Evolutionary conservation across 179 eudicot genomes (phyloP).

Genomic region (Pouteria campechiana): DNA sequence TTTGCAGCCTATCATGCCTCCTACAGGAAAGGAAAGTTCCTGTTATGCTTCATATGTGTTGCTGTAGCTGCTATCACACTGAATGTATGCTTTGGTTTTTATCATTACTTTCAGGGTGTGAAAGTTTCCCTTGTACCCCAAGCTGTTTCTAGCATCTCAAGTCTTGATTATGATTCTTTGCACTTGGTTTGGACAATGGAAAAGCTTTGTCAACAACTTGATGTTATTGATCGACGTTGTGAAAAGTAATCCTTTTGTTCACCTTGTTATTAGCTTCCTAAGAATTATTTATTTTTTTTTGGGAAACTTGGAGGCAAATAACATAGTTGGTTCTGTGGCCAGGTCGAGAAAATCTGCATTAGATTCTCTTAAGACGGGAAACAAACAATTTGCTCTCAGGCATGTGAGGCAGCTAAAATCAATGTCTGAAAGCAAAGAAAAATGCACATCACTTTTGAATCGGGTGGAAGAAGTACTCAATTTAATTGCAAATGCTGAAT

Average conservation of each 20-base stretch:
- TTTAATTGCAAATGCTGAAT: constrained; percentile 62
- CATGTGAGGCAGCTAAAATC: constrained; percentile 64
- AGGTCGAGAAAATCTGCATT: constrained; percentile 54
- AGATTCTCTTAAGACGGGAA: constrained; percentile 52
- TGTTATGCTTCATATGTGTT: too few species aligned
- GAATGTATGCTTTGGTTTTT: background rate
- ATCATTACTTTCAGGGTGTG: constrained; percentile 61
- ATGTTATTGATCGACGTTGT: constrained; percentile 51
- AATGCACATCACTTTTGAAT: constrained; percentile 31
- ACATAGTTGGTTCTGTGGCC: constrained; percentile 8
- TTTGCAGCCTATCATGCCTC: background rate
- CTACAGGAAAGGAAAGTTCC: background rate
- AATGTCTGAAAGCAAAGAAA: constrained; percentile 62
- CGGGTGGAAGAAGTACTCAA: constrained; percentile 74
- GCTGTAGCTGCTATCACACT: too few species aligned
- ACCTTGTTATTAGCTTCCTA: too few species aligned
- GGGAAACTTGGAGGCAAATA: too few species aligned
- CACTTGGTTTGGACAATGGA: constrained; percentile 75
- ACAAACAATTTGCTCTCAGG: constrained; percentile 54
- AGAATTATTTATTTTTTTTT: too few species aligned
- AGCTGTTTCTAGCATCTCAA: constrained; percentile 33
- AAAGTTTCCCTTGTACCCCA: constrained; percentile 60
- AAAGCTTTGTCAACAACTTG: constrained; percentile 70
- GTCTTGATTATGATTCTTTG: constrained; percentile 51
- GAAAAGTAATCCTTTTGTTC: constrained; percentile 39